Conservation (phyloP, 108 stramenopile genomes). For the Skeletonema tropicum region DNA sequence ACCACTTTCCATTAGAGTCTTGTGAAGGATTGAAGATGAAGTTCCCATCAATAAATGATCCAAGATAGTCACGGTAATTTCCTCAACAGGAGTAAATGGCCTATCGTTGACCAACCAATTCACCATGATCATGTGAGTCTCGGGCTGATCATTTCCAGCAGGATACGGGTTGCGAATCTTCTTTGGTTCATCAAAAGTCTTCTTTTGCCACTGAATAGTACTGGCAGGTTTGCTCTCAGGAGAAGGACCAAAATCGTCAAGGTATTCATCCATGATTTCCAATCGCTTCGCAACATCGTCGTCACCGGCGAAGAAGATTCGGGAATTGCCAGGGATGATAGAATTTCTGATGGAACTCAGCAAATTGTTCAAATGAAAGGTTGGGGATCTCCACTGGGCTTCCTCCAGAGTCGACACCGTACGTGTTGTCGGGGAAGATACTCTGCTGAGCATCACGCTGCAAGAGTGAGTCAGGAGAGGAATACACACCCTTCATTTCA, state of each 20-base stretch:
- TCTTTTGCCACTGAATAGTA: constrained; percentile 74
- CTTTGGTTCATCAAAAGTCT: constrained; percentile 66
- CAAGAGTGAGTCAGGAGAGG: constrained; percentile 88
- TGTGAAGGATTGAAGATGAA: constrained; percentile 84
- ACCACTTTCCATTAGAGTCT: constrained; percentile 91
- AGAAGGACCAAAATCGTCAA: constrained; percentile 80
- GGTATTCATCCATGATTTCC: constrained; percentile 93
- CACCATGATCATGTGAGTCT: constrained; percentile 86
- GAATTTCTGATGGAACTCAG: constrained; percentile 88
- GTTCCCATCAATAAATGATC: constrained; percentile 96
- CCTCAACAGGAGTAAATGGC: constrained; percentile 79
- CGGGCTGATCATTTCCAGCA: constrained; percentile 60
- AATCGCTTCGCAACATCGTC: constrained; percentile 89
- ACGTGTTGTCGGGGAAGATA: constrained; percentile 96
- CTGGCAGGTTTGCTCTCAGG: constrained; percentile 73
- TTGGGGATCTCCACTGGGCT: constrained; percentile 95
- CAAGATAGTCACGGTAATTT: constrained; percentile 83
- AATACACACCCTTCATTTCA: constrained; percentile 99
- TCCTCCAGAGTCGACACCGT: constrained; percentile 95
- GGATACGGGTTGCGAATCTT: constrained; percentile 64
- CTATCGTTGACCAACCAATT: constrained; percentile 96
- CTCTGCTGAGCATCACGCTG: constrained; percentile 89
- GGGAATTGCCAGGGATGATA: constrained; percentile 97
- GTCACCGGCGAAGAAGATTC: constrained; percentile 95
- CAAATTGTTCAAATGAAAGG: constrained; percentile 94